These are phyloP conservation scores for Gardenia jasminoides DNA, from an alignment of 257 asterid species.

Conservation along the genomic window DNA sequence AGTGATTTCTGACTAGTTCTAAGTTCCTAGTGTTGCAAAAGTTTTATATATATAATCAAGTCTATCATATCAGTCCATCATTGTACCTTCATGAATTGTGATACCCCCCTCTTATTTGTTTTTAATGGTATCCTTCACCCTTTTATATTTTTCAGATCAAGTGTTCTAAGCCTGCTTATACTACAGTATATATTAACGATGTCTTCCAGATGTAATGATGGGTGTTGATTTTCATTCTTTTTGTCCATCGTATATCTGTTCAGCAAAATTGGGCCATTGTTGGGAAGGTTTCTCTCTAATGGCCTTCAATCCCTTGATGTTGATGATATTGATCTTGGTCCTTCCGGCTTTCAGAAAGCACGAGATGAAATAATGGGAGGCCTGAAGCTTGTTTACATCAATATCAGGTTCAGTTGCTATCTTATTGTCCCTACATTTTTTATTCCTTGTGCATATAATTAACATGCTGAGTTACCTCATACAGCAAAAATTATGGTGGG, in stretches of 20 bases:
- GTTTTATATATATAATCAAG: neutral
- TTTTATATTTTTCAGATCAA: neutral
- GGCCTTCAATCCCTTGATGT: slow-evolving; percentile 63
- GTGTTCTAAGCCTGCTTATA: neutral
- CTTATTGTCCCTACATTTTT: neutral
- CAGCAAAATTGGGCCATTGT: slow-evolving; percentile 67
- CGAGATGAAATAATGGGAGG: slow-evolving; percentile 39
- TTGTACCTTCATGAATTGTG: neutral
- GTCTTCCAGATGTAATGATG: neutral
- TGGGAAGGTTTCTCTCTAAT: slow-evolving; percentile 60
- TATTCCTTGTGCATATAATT: slow-evolving; percentile 14
- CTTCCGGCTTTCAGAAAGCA: slow-evolving; percentile 63
- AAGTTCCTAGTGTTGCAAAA: neutral
- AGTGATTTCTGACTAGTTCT: neutral
- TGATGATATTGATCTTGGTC: slow-evolving; percentile 73
- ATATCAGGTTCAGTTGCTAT: slow-evolving; percentile 59
- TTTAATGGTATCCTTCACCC: neutral
- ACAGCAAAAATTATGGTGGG: slow-evolving; percentile 83
- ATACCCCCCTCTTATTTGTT: neutral
- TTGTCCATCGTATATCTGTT: slow-evolving; percentile 17
- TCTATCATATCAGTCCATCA: neutral
- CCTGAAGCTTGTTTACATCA: slow-evolving; percentile 51
- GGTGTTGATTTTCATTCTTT: neutral
- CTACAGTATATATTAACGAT: neutral
- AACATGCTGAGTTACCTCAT: slow-evolving; percentile 22